These are phyloP conservation scores for Aleurites moluccanus DNA, from an alignment of 441 rosid genomes.

Conservation along the genomic window DNA sequence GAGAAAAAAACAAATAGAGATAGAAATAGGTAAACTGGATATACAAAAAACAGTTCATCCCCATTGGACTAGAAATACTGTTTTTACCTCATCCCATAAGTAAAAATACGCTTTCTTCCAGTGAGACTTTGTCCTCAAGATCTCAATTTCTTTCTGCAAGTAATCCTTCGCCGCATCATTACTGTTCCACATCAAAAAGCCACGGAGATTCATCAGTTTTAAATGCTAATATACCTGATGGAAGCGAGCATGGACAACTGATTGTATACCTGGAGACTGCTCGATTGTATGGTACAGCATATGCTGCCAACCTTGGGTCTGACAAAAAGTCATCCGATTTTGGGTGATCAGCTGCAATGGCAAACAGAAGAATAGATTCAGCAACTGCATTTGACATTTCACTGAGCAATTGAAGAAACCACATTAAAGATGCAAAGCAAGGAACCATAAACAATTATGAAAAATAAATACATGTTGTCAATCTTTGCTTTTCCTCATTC, in stretches of 20 bases:
- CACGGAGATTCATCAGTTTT: slow-evolving; percentile 37
- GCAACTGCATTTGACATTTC: slow-evolving; percentile 1
- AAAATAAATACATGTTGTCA: neutral
- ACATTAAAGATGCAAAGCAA: neutral
- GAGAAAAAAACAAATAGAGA: neutral
- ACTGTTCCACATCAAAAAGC: slow-evolving; percentile 53
- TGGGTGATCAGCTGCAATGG: slow-evolving; percentile 74
- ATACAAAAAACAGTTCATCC: neutral
- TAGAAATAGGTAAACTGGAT: neutral
- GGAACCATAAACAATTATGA: slow-evolving; percentile 8
- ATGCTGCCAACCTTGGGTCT: slow-evolving; percentile 90
- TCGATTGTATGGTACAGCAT: slow-evolving; percentile 80
- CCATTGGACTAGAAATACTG: neutral
- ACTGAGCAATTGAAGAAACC: neutral
- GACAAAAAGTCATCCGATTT: slow-evolving; percentile 84
- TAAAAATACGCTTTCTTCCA: slow-evolving; percentile 37
- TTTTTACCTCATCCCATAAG: slow-evolving; percentile 86
- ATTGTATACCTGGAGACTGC: slow-evolving; percentile 64
- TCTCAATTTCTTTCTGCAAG: slow-evolving; percentile 62
- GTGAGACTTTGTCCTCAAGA: slow-evolving; percentile 79
- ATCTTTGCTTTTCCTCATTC: slow-evolving; percentile 18
- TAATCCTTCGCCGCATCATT: slow-evolving; percentile 60
- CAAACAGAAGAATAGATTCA: slow-evolving; percentile 14
- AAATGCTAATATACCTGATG: slow-evolving; percentile 29
- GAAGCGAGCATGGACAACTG: slow-evolving; percentile 32